Conservation (phyloP, 768 basidiomycete species). For the Xerocomus brunneocitrinus region DNA sequence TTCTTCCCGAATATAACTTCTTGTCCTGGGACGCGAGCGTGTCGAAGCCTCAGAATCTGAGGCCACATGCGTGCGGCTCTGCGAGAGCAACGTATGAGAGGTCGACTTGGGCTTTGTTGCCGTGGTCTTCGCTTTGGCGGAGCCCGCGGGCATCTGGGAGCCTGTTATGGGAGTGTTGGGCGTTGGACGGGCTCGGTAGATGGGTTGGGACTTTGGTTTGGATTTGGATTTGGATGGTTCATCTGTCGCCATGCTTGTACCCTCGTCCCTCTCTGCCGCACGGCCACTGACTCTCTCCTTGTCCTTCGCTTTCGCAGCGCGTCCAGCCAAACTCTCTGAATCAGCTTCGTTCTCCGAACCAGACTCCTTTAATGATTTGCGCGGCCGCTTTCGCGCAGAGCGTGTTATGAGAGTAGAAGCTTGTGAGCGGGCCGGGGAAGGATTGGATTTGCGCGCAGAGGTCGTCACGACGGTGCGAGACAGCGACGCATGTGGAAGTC, state of each 20-base stretch:
- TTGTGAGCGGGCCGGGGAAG: slow-evolving; percentile 23
- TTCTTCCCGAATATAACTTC: slow-evolving; percentile 22
- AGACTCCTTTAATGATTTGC: slow-evolving; percentile 19
- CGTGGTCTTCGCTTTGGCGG: slow-evolving; percentile 3
- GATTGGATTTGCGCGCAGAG: slow-evolving; percentile 21
- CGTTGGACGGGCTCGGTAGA: slow-evolving; percentile 4
- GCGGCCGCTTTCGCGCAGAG: slow-evolving; percentile 23
- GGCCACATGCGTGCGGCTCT: slow-evolving; percentile 10
- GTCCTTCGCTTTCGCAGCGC: slow-evolving; percentile 5
- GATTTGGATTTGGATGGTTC: slow-evolving; percentile 11
- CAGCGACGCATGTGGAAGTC: slow-evolving; percentile 11
- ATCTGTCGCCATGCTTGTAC: slow-evolving; percentile 10
- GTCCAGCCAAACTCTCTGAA: slow-evolving; percentile 5
- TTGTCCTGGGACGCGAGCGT: slow-evolving; percentile 18
- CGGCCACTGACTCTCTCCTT: background rate
- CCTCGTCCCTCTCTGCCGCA: background rate
- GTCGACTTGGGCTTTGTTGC: slow-evolving; percentile 11
- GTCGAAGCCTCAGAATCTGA: slow-evolving; percentile 25
- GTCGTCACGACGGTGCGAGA: slow-evolving; percentile 5
- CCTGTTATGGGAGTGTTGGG: slow-evolving; percentile 4
- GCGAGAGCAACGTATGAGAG: slow-evolving; percentile 20
- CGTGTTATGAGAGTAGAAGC: slow-evolving; percentile 5
- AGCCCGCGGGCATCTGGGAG: background rate
- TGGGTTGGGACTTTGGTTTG: slow-evolving; percentile 14
- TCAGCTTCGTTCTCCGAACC: slow-evolving; percentile 19